These are phyloP conservation scores for Solanum tarapatanum DNA, from an alignment of 257 asterid species.

Conservation along the genomic window DNA sequence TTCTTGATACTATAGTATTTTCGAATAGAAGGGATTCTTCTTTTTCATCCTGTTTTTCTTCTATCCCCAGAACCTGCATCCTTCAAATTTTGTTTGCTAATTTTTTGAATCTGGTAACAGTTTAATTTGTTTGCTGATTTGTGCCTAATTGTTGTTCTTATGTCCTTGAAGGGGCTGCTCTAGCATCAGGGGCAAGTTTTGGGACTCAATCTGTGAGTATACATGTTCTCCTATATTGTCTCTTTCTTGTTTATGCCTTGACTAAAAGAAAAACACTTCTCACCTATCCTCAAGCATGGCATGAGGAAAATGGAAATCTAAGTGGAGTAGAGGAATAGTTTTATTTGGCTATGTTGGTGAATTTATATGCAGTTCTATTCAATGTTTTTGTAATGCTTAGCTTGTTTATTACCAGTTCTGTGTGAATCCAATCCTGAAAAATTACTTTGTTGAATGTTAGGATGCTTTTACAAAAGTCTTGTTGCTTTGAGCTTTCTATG, in stretches of 20 bases:
- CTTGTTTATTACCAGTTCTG: not conserved
- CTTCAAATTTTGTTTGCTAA: not conserved
- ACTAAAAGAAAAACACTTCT: not conserved
- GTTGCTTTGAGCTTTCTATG: not conserved
- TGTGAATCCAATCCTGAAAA: not conserved
- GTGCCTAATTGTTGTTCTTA: conserved; percentile 1
- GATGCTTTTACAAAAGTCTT: not conserved
- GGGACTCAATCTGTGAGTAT: conserved; percentile 66
- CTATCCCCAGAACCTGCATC: not conserved
- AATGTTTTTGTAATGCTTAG: not conserved
- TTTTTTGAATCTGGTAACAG: not conserved
- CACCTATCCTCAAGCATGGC: not conserved
- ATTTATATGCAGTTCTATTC: not conserved
- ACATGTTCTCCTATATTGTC: not conserved
- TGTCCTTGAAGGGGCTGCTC: conserved; percentile 51
- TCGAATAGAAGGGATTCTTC: not conserved
- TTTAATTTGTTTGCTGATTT: not conserved
- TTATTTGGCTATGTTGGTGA: not conserved
- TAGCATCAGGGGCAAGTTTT: conserved; percentile 84
- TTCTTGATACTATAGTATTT: not conserved
- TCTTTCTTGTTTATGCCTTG: not conserved
- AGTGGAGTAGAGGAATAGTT: not conserved
- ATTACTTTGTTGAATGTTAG: not conserved
- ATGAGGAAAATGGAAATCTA: not conserved
- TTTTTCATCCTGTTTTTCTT: not conserved